Base-by-base conservation (phyloP, 306 rosid genomes). In the Carpinus viminea region DNA sequence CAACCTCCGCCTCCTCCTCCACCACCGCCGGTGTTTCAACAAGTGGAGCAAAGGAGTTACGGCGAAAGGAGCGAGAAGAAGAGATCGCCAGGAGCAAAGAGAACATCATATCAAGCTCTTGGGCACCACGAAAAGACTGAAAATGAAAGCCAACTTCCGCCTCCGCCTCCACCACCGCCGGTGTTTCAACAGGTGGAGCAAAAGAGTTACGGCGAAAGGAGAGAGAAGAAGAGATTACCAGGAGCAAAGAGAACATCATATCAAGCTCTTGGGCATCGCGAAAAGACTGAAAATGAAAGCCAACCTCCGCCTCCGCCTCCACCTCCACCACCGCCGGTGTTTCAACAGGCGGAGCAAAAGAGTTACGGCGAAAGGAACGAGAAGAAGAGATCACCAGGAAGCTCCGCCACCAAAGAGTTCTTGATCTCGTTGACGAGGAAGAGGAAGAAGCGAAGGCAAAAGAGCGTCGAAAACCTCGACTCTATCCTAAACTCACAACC, bases 361-460 rank as follows among this genome's bases (percentile, higher is more conserved):
- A 78, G 68, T 2, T 20, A 24, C 6, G 28, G 70, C 64, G 70
- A 68, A 46, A 81, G 61, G 43, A 79, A 70, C 73, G 89, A 85
- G 79, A 87, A 79, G 72, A 91, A 77, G 80, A 85, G 85, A 59
- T 59, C 65, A 8, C 24, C 65, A 78, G 84, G 75, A 26, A 79
- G 82, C 17, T 68, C 72, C 41, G 77, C 89, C n/a, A 80, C 90
- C 8, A 91, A 91, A 80, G 96, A 85, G 53, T 85, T 90, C 72
- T 81, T 87, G 76, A 77, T 62, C 57, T 76, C 91, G 38, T 73
- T 79, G 6, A 85, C 74, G 81, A 74, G 88, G 56, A 91, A 81
- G 87, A 91, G 85, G 88, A 90, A 90, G 87, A 85, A 86, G 77
- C 91, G 84, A 16, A 90, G 92, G 47, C 87, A 89, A 17, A 86